These are phyloP conservation scores for Rhynchosporium graminicola DNA, from an alignment of 2,329 filamentous ascomycete species.

Conservation along the genomic window DNA sequence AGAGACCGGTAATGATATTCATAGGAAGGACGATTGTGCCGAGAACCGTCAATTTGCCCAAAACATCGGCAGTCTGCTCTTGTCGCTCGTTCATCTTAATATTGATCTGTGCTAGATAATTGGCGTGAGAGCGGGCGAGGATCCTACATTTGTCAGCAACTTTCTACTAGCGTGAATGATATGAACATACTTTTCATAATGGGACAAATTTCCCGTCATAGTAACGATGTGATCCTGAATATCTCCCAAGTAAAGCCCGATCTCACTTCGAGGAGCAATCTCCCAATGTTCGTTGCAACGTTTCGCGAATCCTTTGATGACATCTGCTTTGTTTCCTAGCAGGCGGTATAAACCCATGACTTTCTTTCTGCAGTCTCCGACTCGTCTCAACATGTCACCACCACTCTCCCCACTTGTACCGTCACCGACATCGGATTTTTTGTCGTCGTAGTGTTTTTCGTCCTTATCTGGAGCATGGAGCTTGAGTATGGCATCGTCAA, in stretches of 20 bases:
- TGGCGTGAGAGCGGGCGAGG: slow-evolving; percentile 85
- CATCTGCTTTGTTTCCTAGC: slow-evolving; percentile 95
- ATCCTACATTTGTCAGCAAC: slow-evolving; percentile 56
- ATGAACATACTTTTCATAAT: slow-evolving; percentile 84
- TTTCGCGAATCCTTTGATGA: slow-evolving; percentile 99
- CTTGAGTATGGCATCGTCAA: slow-evolving; percentile 86
- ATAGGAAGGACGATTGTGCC: slow-evolving; percentile 97
- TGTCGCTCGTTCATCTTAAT: slow-evolving; percentile 98
- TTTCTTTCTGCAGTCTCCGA: slow-evolving; percentile 93
- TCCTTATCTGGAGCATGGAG: slow-evolving; percentile 65
- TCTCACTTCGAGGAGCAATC: slow-evolving; percentile 90
- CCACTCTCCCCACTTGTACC: slow-evolving; percentile 48
- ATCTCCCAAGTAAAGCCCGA: slow-evolving; percentile 95
- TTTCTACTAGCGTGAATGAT: background rate
- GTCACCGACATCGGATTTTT: slow-evolving; percentile 49
- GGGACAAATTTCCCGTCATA: slow-evolving; percentile 93
- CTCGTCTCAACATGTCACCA: slow-evolving; percentile 85
- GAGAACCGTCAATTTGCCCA: slow-evolving; percentile 91
- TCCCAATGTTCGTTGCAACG: slow-evolving; percentile 98
- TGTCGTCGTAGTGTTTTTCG: slow-evolving; percentile 46
- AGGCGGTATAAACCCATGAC: slow-evolving; percentile 95
- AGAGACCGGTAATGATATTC: slow-evolving; percentile 98
- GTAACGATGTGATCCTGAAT: slow-evolving; percentile 99
- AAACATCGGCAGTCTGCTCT: slow-evolving; percentile 91
- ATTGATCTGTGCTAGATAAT: slow-evolving; percentile 99